Percentiles rank a stretch among this genome's conserved stretches.
These are phyloP conservation scores for Exophiala phaeomuriformis DNA, from an alignment of 2,329 filamentous ascomycete species.

Conservation along the genomic window DNA sequence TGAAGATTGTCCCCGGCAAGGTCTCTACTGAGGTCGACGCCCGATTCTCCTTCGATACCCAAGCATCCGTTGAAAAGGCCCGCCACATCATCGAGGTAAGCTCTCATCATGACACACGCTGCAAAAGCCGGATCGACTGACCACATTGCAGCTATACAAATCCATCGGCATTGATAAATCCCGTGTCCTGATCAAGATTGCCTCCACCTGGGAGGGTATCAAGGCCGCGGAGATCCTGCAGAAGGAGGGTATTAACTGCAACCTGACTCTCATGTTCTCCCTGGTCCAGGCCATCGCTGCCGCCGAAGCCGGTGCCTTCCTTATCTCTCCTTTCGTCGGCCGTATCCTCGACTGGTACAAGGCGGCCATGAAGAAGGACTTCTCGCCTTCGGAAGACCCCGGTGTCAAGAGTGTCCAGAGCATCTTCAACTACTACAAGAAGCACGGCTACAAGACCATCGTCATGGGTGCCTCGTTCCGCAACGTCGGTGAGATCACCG, in stretches of 20 bases:
- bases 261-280: constrained; percentile 99
- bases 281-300: constrained; percentile 87
- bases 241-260: constrained; percentile 93
- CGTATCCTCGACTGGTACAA: constrained; percentile 99
- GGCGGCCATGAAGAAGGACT: constrained; percentile 89
- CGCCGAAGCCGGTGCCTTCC: constrained; percentile 89
- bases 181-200: constrained; percentile 95
- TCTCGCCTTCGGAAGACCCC: constrained; percentile 81
- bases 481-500: constrained; percentile 91
- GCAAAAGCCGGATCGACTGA: neutral
- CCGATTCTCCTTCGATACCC: constrained; percentile 86
- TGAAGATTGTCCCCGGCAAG: constrained; percentile 94
- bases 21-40: constrained; percentile 99
- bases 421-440: constrained; percentile 99
- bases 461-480: constrained; percentile 99
- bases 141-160: constrained; percentile 71
- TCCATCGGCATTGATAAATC: constrained; percentile 85
- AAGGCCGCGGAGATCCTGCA: constrained; percentile 96
- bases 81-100: constrained; percentile 90
- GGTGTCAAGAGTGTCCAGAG: constrained; percentile 86
- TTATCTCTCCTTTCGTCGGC: constrained; percentile 98
- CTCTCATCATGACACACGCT: neutral
- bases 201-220: constrained; percentile 99
- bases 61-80: constrained; percentile 89
- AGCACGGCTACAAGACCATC: constrained; percentile 97